Evolutionary conservation across 331 rosid species (phyloP).

Genomic region (Cydonia oblonga): DNA sequence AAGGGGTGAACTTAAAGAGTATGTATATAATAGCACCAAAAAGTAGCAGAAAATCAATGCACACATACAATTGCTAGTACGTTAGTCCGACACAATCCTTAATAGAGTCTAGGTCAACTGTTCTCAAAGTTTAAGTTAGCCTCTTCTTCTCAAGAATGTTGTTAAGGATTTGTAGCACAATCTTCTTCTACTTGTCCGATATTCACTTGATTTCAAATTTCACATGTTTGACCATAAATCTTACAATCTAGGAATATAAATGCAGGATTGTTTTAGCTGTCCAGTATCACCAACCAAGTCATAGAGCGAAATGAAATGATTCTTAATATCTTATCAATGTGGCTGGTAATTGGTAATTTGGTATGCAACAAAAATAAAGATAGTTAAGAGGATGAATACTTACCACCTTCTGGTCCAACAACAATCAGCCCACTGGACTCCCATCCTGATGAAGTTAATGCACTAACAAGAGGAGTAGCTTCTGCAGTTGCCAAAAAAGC

Average conservation of each 20-base stretch:
- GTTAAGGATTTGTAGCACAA: not conserved
- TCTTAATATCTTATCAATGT: not conserved
- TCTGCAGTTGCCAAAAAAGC: slow-evolving; percentile 72
- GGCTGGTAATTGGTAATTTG: not conserved
- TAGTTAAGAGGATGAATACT: slow-evolving; percentile 8
- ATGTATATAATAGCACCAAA: not conserved
- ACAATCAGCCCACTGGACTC: slow-evolving; percentile 58
- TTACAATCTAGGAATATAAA: not conserved
- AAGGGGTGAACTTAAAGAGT: not conserved
- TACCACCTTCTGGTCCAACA: slow-evolving; percentile 95
- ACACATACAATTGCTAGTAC: not conserved
- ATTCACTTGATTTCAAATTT: not conserved
- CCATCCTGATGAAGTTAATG: slow-evolving; percentile 31
- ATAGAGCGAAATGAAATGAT: not conserved
- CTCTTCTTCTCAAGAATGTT: not conserved
- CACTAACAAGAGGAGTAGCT: slow-evolving; percentile 58
- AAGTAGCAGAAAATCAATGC: not conserved
- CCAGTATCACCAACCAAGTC: not conserved
- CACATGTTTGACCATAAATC: not conserved
- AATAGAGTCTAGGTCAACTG: not conserved
- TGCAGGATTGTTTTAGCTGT: not conserved
- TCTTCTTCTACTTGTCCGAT: not conserved
- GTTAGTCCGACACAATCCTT: not conserved
- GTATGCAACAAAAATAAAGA: not conserved
- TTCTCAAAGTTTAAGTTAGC: not conserved